Conservation (phyloP, 1,139 yeast species). For the Candida tunisiensis region DNA sequence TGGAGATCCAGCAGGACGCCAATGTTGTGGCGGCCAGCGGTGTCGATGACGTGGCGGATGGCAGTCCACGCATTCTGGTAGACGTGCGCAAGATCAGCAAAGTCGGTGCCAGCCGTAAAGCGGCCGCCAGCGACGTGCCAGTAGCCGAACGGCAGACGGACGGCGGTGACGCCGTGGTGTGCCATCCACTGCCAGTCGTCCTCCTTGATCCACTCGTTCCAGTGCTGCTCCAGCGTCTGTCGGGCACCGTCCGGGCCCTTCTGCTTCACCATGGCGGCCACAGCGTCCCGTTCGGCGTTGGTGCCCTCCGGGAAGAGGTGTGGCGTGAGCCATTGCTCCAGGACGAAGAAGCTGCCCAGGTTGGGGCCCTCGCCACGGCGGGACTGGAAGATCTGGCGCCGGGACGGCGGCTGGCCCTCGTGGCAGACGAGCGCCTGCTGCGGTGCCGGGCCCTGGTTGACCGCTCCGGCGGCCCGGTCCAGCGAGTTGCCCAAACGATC, state of each 20-base stretch:
- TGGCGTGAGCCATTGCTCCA: slow-evolving; percentile 39
- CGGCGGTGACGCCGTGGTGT: slow-evolving; percentile 49
- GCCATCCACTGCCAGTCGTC: slow-evolving; percentile 70
- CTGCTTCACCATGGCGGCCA: slow-evolving; percentile 27
- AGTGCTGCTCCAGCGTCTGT: slow-evolving; percentile 44
- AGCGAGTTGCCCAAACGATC: too few species aligned
- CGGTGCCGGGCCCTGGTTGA: slow-evolving; percentile 8
- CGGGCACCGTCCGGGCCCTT: slow-evolving; percentile 41
- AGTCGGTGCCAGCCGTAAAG: slow-evolving; percentile 44
- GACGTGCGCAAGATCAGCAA: slow-evolving; percentile 34
- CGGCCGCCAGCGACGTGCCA: slow-evolving; percentile 65
- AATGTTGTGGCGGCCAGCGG: slow-evolving; percentile 40
- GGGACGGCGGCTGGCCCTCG: slow-evolving; percentile 25
- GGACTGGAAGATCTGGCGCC: slow-evolving; percentile 40
- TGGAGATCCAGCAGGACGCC: slow-evolving; percentile 75
- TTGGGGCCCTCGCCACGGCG: slow-evolving; percentile 75
- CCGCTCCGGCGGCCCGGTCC: too few species aligned
- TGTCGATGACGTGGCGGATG: slow-evolving; percentile 33
- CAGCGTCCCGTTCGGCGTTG: slow-evolving; percentile 63
- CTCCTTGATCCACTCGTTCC: slow-evolving; percentile 45
- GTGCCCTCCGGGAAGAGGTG: slow-evolving; percentile 48
- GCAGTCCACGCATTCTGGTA: slow-evolving; percentile 59
- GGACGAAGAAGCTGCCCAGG: slow-evolving; percentile 67
- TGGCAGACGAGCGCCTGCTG: slow-evolving; percentile 18
- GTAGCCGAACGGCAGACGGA: slow-evolving; percentile 81